Evolutionary conservation across 2,329 filamentous ascomycete genomes (phyloP).

Genomic region (Penicillium sp.): DNA sequence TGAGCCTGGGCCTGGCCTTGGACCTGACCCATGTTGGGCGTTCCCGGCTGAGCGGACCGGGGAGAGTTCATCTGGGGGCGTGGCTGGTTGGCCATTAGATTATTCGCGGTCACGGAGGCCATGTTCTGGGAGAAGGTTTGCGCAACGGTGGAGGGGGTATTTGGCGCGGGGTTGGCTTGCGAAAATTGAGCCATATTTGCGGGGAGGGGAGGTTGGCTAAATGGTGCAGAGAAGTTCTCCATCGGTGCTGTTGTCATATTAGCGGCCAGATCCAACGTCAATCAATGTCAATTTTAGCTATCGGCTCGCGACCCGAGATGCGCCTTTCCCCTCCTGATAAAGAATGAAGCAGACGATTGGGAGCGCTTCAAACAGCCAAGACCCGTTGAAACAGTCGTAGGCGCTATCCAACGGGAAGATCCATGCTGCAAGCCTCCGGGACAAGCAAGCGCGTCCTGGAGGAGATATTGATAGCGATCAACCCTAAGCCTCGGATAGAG

Average conservation of each 20-base stretch:
- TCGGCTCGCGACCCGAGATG: not conserved
- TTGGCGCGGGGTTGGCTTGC: slow-evolving; percentile 30
- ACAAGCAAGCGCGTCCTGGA: not conserved
- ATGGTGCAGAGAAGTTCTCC: slow-evolving; percentile 37
- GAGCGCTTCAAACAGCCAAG: not conserved
- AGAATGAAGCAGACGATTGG: not conserved
- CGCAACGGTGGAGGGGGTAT: slow-evolving; percentile 30
- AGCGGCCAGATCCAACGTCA: slow-evolving; percentile 19
- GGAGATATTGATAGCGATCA: not conserved
- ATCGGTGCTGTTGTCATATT: slow-evolving; percentile 32
- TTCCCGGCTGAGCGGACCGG: slow-evolving; percentile 15
- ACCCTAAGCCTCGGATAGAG: not conserved
- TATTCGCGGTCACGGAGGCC: slow-evolving; percentile 36
- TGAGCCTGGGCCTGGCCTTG: slow-evolving; percentile 29
- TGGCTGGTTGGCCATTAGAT: slow-evolving; percentile 32
- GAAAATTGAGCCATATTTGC: slow-evolving; percentile 33
- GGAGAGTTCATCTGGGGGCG: slow-evolving; percentile 22
- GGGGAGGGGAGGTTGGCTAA: slow-evolving; percentile 34
- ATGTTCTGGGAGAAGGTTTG: slow-evolving; percentile 37
- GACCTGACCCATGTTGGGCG: slow-evolving; percentile 10
- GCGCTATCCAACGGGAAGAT: not conserved
- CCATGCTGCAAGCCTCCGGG: not conserved
- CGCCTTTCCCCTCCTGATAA: not conserved
- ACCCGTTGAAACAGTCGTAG: not conserved
- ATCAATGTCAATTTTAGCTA: not conserved